phyloP scores from a whole-genome alignment of 2,329 filamentous ascomycete species.

The Colletotrichum melonis region DNA sequence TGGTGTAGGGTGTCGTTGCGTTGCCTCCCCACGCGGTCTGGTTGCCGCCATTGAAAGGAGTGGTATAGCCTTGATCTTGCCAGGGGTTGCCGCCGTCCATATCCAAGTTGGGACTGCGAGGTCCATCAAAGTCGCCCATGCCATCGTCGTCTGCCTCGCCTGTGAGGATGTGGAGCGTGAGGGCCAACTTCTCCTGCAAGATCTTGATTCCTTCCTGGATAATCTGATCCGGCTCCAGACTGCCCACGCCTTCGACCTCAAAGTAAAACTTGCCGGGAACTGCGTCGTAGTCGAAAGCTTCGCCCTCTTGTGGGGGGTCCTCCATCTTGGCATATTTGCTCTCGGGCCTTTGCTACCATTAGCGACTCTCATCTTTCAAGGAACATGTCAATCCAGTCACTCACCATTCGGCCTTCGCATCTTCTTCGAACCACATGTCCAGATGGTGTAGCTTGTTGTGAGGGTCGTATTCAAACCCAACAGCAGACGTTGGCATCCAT shows the following conservation, averaged over 20 bases:
- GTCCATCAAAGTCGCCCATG: slow-evolving; percentile 71
- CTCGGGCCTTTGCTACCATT: slow-evolving; percentile 72
- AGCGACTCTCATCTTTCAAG: slow-evolving; percentile 31
- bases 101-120: slow-evolving; percentile 73
- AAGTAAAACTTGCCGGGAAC: slow-evolving; percentile 89
- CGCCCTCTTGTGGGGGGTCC: slow-evolving; percentile 82
- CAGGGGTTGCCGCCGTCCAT: slow-evolving; percentile 69
- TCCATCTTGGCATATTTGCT: slow-evolving; percentile 85
- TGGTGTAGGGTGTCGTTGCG: slow-evolving; percentile 57
- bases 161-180: slow-evolving; percentile 75
- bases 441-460: slow-evolving; percentile 95
- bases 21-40: slow-evolving; percentile 75
- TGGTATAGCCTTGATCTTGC: slow-evolving; percentile 75
- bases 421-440: slow-evolving; percentile 94
- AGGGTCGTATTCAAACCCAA: slow-evolving; percentile 98
- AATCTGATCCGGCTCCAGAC: slow-evolving; percentile 89
- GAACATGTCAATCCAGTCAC: slow-evolving; percentile 43
- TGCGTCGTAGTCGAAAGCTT: slow-evolving; percentile 91
- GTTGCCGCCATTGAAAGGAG: slow-evolving; percentile 70
- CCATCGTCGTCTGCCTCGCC: slow-evolving; percentile 64
- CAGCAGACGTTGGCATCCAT: slow-evolving; percentile 92
- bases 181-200: slow-evolving; percentile 89
- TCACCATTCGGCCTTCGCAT: slow-evolving; percentile 86
- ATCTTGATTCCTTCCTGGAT: slow-evolving; percentile 89
- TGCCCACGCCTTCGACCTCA: slow-evolving; percentile 90